Percentiles rank a stretch among this genome's conserved stretches.
These are phyloP conservation scores for Blastocystis sp. DNA, from an alignment of 352 stramenopile genomes.

Conservation along the genomic window DNA sequence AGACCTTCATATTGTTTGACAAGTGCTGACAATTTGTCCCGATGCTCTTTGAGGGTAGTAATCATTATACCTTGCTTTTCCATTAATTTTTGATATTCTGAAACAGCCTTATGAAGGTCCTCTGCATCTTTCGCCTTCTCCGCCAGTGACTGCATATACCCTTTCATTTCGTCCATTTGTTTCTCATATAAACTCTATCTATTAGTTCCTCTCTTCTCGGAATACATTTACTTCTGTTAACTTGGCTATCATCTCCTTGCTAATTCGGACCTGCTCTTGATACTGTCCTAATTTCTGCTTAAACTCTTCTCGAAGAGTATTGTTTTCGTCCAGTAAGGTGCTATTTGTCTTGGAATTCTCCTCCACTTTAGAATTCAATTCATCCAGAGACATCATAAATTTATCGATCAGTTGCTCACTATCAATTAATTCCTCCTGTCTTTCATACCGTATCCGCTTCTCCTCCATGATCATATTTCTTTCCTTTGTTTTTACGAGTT, in stretches of 20 bases:
- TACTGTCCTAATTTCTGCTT: not conserved
- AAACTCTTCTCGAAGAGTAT: constrained; percentile 7
- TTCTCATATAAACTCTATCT: constrained; percentile 9
- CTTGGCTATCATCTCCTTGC: constrained; percentile 61
- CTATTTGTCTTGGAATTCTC: constrained; percentile 36
- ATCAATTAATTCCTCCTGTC: not conserved
- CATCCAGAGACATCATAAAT: constrained; percentile 51
- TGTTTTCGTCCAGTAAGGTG: constrained; percentile 28
- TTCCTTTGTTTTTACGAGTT: constrained; percentile 40
- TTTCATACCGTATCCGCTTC: constrained; percentile 27
- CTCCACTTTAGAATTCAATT: constrained; percentile 24
- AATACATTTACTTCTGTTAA: constrained; percentile 30
- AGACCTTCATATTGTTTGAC: constrained; percentile 36
- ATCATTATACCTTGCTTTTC: constrained; percentile 31
- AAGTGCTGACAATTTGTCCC: not conserved
- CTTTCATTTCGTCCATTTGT: not conserved
- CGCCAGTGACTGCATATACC: not conserved
- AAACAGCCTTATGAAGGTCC: not conserved
- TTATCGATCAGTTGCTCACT: constrained; percentile 44
- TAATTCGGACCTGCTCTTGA: constrained; percentile 24
- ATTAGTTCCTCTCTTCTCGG: not conserved
- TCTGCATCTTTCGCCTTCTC: constrained; percentile 45
- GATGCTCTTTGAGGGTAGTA: not conserved
- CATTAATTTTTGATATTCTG: constrained; percentile 35
- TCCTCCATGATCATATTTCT: constrained; percentile 30